Evolutionary conservation across 768 basidiomycete species (phyloP), one percentile per base, ranked within the genome.

Genomic region (Amanita phalloides): DNA sequence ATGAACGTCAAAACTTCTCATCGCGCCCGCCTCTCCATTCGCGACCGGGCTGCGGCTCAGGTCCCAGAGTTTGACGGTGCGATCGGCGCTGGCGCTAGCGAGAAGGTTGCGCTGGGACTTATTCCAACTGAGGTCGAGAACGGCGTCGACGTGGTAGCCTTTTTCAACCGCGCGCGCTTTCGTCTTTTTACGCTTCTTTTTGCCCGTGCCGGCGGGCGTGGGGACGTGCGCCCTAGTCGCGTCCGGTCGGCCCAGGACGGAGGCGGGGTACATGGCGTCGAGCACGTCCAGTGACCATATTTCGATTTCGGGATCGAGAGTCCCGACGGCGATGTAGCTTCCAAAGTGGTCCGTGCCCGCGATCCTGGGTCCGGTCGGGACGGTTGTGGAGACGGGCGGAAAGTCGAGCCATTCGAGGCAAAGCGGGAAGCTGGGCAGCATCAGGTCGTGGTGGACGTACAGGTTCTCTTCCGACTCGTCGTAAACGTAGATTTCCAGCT

Each of bases 321-420:
- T 95, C 10, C 95, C 96, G 14, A 99, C 93, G 1, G 96, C 96
- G 58, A 99, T 84, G 66, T 89, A 97, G 64, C 86, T 95, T 5
- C 92, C 92, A 48, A 81, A 77, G 5, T 69, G 65, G n/a, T 66
- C 49, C 9, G 44, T 28, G 20, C 25, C 38, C 17, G 7, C n/a
- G 8, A 33, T 50, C 21, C 26, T 37, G 8, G 33, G 41, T 50
- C 33, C 25, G 8, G n/a, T 6, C 20, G 13, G 14, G 8, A 30
- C 14, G 58, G 66, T 56, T 54, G 69, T 57, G 32, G 83, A 69
- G 54, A 82, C 68, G 21, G 91, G 89, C n/a, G 85, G 79, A 66
- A 92, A 97, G 65, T 98, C 90, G 54, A 97, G 84, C 96, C 96
- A 99, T 74, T 99, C 96, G 53, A 99, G 87, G 60, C 95, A 98